Conservation (phyloP, 163 green algal genomes). For the Scenedesmus sp. region DNA sequence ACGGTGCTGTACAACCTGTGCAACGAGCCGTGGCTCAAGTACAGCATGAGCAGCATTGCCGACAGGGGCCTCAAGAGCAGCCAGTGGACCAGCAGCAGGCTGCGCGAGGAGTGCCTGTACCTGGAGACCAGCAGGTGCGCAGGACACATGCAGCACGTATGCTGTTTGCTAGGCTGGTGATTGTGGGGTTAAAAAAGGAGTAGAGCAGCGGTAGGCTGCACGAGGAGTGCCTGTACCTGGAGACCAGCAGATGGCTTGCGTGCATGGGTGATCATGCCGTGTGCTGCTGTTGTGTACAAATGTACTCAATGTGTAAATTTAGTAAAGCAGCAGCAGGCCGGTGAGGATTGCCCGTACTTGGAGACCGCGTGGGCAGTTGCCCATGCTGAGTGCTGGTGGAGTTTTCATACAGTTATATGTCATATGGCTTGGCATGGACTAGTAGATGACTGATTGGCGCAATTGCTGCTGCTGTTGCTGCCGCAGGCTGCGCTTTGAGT, state of each 20-base stretch:
- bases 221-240: constrained; percentile 87
- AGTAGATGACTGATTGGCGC: neutral
- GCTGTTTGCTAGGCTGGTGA: too few species aligned
- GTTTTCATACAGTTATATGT: too few species aligned
- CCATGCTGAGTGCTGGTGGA: neutral
- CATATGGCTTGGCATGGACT: too few species aligned
- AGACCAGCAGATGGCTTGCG: constrained; percentile 73
- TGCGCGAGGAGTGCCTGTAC: constrained; percentile 87
- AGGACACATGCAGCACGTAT: too few species aligned
- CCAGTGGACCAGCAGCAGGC: constrained; percentile 89
- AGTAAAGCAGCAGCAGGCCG: neutral
- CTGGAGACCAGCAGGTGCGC: constrained; percentile 82
- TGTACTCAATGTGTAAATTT: neutral
- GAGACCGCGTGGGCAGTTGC: neutral
- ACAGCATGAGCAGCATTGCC: constrained; percentile 86
- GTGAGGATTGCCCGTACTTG: neutral
- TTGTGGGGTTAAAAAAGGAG: constrained; percentile 21
- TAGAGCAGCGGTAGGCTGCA: constrained; percentile 90
- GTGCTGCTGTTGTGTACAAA: neutral
- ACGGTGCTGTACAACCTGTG: constrained; percentile 97
- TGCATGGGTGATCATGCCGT: neutral
- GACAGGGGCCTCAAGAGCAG: constrained; percentile 91
- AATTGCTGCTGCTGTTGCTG: neutral
- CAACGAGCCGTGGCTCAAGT: constrained; percentile 99
- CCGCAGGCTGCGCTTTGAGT: constrained; percentile 60